Base-by-base conservation (phyloP, 805 yeast species). In the Pichia phayaonensis region DNA sequence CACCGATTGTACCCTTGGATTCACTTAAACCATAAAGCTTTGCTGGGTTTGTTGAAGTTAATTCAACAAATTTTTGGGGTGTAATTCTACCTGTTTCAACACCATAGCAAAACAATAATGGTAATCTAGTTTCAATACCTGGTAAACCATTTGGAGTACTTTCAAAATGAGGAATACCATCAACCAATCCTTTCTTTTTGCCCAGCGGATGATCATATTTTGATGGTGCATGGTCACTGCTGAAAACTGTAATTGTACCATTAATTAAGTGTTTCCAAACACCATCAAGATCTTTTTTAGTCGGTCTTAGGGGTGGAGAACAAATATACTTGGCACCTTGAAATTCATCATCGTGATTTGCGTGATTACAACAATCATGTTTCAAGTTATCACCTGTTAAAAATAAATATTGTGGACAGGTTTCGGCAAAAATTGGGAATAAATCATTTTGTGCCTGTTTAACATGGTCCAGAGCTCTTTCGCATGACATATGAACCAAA, bases 281-380 rank as follows among this genome's bases (percentile, higher is more conserved):
- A 15, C 70, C 74, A n/a, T 68, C 68, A 29, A 72, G 54, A 44
- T 73, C 75, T 27, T 56, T 59, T 12, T 59, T 60, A 22, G 63
- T 62, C 43, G 68, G 68, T 54, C 79, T 65, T 40, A 73, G 55
- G 8, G 79, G 79, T 1, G 79, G 79, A 2, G 79, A 74, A 54
- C 78, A 74, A 18, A 74, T 68, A 51, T 67, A 71, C 57, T 74
- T 74, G 2, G 78, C 77, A 12, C 77, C 78, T 52, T 68, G 71
- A 51, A 72, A 74, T n/a, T 60, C 48, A 47, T 70, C 74, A 43
- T 61, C 56, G 22, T 56, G 48, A 46, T 62, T 56, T 13, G 54
- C 48, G 45, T 61, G 57, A 38, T 58, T 31, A 20, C 45, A 49
- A 34, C 51, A 49, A 41, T 49, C 51, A 34, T 49, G 51, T 15